A percentile compares a stretch with the other conserved stretches of the same genome.
Evolutionary conservation across 2,329 filamentous ascomycete genomes (phyloP).

Genomic region (Scedosporium boydii): DNA sequence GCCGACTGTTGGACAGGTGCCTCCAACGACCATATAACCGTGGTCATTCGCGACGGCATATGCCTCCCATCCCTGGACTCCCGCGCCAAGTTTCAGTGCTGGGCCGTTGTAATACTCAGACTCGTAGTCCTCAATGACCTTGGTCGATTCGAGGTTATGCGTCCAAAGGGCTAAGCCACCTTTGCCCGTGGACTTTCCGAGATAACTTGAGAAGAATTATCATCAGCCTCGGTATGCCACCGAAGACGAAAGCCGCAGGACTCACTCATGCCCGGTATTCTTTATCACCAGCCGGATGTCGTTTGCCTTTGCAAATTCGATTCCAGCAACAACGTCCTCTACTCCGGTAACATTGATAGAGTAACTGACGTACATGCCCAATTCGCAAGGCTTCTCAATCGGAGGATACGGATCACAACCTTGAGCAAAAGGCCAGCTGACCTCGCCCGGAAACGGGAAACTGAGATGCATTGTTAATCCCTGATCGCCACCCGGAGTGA

Average conservation of each 20-base stretch:
- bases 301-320: constrained; percentile 26
- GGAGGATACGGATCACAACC: constrained; percentile 30
- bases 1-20: constrained; percentile 45
- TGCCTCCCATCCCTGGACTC: constrained; percentile 41
- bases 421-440: constrained; percentile 28
- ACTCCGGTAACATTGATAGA: constrained; percentile 22
- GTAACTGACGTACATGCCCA: constrained; percentile 33
- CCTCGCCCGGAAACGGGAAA: constrained; percentile 25
- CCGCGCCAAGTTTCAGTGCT: constrained; percentile 46
- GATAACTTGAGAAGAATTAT: background rate
- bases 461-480: constrained; percentile 17
- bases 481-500: constrained; percentile 15
- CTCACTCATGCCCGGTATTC: constrained; percentile 22
- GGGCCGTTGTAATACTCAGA: constrained; percentile 25
- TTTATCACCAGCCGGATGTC: constrained; percentile 25
- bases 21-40: constrained; percentile 29
- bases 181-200: constrained; percentile 25
- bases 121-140: constrained; percentile 14
- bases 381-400: constrained; percentile 25
- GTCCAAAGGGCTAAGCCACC: constrained; percentile 28
- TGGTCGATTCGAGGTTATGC: constrained; percentile 25
- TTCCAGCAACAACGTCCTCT: constrained; percentile 20
- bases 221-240: background rate
- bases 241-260: background rate
- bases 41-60: constrained; percentile 20